Percentiles rank a stretch among this genome's conserved stretches.
phyloP scores from a whole-genome alignment of 768 basidiomycete species.

The Gyrodon lividus region DNA sequence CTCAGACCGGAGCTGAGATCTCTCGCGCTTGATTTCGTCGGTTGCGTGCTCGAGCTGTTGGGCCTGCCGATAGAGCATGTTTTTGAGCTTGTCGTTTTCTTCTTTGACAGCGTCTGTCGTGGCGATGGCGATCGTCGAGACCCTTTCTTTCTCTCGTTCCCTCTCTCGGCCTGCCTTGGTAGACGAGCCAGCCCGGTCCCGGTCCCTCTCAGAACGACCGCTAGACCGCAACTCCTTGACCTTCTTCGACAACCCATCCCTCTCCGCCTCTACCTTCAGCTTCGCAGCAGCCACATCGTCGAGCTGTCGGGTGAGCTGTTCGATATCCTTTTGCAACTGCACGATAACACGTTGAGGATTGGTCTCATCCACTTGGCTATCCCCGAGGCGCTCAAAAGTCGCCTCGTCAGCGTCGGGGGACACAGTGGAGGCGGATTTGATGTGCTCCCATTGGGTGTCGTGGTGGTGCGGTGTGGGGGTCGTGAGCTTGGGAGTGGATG shows the following conservation, averaged over 20 bases:
- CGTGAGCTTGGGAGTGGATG: constrained; percentile 24
- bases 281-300: background rate
- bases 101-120: constrained; percentile 16
- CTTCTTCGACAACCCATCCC: background rate
- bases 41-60: constrained; percentile 11
- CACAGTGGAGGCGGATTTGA: constrained; percentile 13
- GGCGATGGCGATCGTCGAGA: background rate
- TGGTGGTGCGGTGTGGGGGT: constrained; percentile 6
- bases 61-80: constrained; percentile 15
- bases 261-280: background rate
- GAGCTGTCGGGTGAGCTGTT: background rate
- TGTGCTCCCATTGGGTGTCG: constrained; percentile 25
- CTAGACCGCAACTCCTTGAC: constrained; percentile 13
- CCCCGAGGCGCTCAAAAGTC: constrained; percentile 16
- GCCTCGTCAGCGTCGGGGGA: constrained; percentile 21
- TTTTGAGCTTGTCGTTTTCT: constrained; percentile 25
- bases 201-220: background rate
- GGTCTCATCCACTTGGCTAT: constrained; percentile 19
- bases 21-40: constrained; percentile 14
- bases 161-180: constrained; percentile 16
- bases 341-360: background rate
- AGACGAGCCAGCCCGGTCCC: background rate
- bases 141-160: constrained; percentile 16
- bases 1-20: constrained; percentile 11
- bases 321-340: background rate